phyloP scores from a whole-genome alignment of 768 basidiomycete genomes.

The Macrolepiota dolichaula region DNA sequence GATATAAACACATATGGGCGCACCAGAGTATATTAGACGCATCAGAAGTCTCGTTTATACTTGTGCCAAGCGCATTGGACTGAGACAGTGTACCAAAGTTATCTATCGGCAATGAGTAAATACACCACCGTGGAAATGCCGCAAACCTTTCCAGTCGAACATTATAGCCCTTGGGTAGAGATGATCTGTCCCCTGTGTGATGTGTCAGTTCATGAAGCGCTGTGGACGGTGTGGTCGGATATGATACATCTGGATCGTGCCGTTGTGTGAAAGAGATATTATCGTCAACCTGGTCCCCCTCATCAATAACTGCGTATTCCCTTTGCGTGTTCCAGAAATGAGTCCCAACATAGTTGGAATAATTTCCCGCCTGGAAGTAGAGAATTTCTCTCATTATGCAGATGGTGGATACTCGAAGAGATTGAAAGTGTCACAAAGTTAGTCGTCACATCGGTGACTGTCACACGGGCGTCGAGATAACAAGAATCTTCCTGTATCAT shows the following conservation, averaged over 20 bases:
- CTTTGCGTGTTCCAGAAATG: constrained; percentile 87
- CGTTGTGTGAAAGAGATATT: constrained; percentile 69
- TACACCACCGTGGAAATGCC: not conserved
- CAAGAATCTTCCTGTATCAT: too few relatives aligned
- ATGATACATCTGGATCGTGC: not conserved
- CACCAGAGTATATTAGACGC: constrained; percentile 14
- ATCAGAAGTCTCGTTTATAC: constrained; percentile 15
- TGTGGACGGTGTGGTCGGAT: not conserved
- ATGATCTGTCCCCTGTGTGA: constrained; percentile 39
- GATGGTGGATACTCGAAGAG: not conserved
- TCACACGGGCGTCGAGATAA: not conserved
- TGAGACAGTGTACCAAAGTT: constrained; percentile 62
- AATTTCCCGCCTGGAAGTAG: constrained; percentile 69
- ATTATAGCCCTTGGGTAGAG: constrained; percentile 62
- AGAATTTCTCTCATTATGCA: constrained; percentile 71
- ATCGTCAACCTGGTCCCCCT: constrained; percentile 42
- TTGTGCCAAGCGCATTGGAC: constrained; percentile 33
- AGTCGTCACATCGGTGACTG: not conserved
- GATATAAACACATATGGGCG: constrained; percentile 3
- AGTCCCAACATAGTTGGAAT: constrained; percentile 66
- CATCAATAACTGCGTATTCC: constrained; percentile 50
- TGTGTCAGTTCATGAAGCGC: not conserved
- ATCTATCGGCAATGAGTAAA: constrained; percentile 33
- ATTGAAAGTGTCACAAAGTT: not conserved
- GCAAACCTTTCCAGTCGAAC: constrained; percentile 64